Evolutionary conservation across 164 flowering plant species (phyloP), one percentile per base, ranked within the genome.

Genomic region (Stephania yunnanensis): DNA sequence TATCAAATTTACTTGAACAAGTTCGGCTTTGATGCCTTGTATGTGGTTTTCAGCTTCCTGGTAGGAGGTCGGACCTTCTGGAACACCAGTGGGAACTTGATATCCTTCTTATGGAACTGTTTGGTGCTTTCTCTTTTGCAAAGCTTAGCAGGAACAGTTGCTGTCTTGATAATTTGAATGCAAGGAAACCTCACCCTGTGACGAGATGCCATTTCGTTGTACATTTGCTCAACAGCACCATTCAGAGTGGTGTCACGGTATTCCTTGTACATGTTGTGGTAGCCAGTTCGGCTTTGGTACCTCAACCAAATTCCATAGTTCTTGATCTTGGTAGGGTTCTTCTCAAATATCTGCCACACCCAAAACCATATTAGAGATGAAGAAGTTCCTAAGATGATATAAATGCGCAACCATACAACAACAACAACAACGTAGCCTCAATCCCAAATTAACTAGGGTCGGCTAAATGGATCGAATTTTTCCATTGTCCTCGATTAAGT

Each of bases 181-280:
- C 76, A 73, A n/a, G 76, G 76, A 46, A 46, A 66, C 70, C 76
- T 73, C 76, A 75, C 71, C 17, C 77, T 75, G 77, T 68, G 77
- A 30, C 77, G 65, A 50, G 77, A 75, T 3, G 77, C 77, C 77
- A 75, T 67, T 71, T 75, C 71, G 17, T 71, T 75, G 77, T 75
- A 67, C 71, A 67, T 74, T 52, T 68, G 71, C 17, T 75, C 71
- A 17, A 68, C 71, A 31, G 15, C 46, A 48, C 71, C 77, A 46
- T 73, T 73, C 2, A 73, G 70, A 45, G 76, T 73, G 25, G 76
- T 73, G 76, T 73, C 76, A 22, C 76, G 55, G 70, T 73, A 73
- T n/a, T 73, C 76, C 76, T 73, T 73, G 70, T 64, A 73, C 76
- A 73, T 73, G 70, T 73, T 73, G 58, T 73, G 76, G 17, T 73